Percentiles rank a stretch among this genome's conserved stretches.
Evolutionary conservation across 257 asterid genomes (phyloP).

Genomic region (Cordia subcordata): DNA sequence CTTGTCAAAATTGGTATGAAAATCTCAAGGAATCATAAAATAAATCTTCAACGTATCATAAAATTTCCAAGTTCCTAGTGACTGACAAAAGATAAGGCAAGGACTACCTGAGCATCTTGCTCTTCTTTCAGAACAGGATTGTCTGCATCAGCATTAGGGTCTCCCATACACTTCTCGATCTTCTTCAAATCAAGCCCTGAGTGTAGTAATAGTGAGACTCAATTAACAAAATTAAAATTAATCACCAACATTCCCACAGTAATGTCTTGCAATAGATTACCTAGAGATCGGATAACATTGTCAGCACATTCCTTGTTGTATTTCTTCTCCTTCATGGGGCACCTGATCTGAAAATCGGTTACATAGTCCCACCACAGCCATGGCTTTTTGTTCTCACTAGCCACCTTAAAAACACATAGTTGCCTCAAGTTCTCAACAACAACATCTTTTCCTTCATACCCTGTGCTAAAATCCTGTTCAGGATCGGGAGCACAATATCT

Average conservation of each 20-base stretch:
- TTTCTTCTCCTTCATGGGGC: conserved; percentile 95
- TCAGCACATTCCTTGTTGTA: conserved; percentile 88
- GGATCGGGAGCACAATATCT: conserved; percentile 99
- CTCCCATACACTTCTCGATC: conserved; percentile 75
- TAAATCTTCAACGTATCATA: neutral
- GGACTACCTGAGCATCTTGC: conserved; percentile 69
- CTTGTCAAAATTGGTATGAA: conserved; percentile 7
- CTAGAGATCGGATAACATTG: conserved; percentile 52
- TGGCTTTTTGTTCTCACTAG: conserved; percentile 72
- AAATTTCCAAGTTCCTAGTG: neutral
- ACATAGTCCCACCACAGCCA: conserved; percentile 99
- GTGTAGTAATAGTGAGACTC: conserved; percentile 6
- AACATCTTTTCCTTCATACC: conserved; percentile 87
- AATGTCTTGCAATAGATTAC: conserved; percentile 23
- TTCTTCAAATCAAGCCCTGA: conserved; percentile 63
- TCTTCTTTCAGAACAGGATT: conserved; percentile 66
- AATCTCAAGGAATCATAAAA: too few relatives aligned
- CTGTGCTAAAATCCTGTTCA: conserved; percentile 86
- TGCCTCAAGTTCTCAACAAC: conserved; percentile 90
- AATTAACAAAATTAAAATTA: neutral
- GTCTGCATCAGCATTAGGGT: conserved; percentile 57
- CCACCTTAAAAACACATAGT: conserved; percentile 79
- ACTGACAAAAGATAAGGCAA: neutral
- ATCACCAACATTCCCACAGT: neutral
- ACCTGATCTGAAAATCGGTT: conserved; percentile 91